Conservation (phyloP, 1,284 basidiomycete species). For the Sanghuangporus baumii region DNA sequence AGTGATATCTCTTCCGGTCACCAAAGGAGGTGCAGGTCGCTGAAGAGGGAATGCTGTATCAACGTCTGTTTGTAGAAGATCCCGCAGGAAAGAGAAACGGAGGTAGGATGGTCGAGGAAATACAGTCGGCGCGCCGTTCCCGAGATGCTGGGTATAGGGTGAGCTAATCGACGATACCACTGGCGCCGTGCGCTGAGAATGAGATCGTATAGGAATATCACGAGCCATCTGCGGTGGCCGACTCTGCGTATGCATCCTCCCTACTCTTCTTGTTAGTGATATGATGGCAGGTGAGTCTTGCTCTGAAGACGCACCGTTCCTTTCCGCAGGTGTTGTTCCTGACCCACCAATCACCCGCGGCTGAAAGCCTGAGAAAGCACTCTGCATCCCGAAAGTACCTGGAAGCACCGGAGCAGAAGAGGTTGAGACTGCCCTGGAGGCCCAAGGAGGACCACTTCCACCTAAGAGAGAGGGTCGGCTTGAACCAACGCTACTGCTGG, state of each 20-base stretch:
- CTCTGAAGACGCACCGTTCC: slow-evolving; percentile 2
- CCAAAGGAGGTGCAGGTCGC: background rate
- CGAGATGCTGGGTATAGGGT: slow-evolving; percentile 4
- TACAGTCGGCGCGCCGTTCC: slow-evolving; percentile 26
- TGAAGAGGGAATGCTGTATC: slow-evolving; percentile 27
- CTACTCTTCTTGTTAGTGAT: slow-evolving; percentile 6
- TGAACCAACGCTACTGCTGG: background rate
- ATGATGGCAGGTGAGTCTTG: slow-evolving; percentile 5
- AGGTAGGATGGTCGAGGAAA: slow-evolving; percentile 69
- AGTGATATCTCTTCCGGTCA: slow-evolving; percentile 24
- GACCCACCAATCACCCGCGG: slow-evolving; percentile 15
- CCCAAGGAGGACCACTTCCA: slow-evolving; percentile 16
- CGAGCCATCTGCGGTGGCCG: slow-evolving; percentile 1
- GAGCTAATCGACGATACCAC: background rate
- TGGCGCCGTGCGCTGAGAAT: background rate
- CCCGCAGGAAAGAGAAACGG: slow-evolving; percentile 64
- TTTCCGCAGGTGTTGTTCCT: background rate
- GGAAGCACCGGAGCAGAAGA: slow-evolving; percentile 7
- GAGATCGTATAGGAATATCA: slow-evolving; percentile 1
- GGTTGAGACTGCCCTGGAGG: slow-evolving; percentile 5
- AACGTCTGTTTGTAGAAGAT: slow-evolving; percentile 60
- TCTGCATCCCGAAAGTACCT: slow-evolving; percentile 4
- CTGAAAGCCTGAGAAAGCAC: slow-evolving; percentile 12
- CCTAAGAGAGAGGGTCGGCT: slow-evolving; percentile 12
- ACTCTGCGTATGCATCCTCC: background rate